These are phyloP conservation scores for Moesziomyces aphidis DNA, from an alignment of 1,284 basidiomycete species.

Conservation along the genomic window DNA sequence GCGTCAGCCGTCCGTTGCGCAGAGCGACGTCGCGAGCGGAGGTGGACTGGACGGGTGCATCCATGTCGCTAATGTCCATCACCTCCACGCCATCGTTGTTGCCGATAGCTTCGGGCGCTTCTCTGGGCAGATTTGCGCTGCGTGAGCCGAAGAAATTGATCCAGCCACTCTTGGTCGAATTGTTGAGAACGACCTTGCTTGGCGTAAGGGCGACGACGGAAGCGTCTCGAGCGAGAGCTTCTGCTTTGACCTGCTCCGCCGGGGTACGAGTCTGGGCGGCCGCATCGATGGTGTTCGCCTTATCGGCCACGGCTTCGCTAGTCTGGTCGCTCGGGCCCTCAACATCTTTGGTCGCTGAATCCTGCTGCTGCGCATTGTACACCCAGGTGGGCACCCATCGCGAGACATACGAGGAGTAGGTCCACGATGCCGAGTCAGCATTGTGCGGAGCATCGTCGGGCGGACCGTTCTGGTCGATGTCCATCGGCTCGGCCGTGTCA, in stretches of 20 bases:
- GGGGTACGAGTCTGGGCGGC: slow-evolving; percentile 37
- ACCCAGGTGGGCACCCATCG: slow-evolving; percentile 54
- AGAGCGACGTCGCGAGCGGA: slow-evolving; percentile 9
- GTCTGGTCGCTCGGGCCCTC: neutral
- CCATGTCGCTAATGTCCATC: slow-evolving; percentile 58
- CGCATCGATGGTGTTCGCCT: neutral
- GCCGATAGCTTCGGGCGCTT: slow-evolving; percentile 21
- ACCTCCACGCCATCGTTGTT: slow-evolving; percentile 53
- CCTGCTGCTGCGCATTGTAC: slow-evolving; percentile 41
- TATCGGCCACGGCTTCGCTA: neutral
- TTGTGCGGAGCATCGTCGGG: neutral
- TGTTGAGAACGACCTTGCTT: slow-evolving; percentile 55
- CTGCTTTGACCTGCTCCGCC: slow-evolving; percentile 63
- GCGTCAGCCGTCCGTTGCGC: slow-evolving; percentile 12
- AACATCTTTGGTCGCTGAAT: neutral
- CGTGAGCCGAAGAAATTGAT: slow-evolving; percentile 57
- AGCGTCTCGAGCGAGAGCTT: slow-evolving; percentile 51
- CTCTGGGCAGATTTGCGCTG: slow-evolving; percentile 33
- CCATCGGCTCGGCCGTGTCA: slow-evolving; percentile 36
- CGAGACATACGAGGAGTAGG: slow-evolving; percentile 51
- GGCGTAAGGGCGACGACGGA: slow-evolving; percentile 32
- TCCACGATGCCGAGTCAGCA: slow-evolving; percentile 33
- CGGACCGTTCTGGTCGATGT: slow-evolving; percentile 17
- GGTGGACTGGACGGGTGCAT: slow-evolving; percentile 1
- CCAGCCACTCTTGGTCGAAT: slow-evolving; percentile 52